phyloP scores from a whole-genome alignment of 2,329 filamentous ascomycete genomes.

The Epichloe uncinata region DNA sequence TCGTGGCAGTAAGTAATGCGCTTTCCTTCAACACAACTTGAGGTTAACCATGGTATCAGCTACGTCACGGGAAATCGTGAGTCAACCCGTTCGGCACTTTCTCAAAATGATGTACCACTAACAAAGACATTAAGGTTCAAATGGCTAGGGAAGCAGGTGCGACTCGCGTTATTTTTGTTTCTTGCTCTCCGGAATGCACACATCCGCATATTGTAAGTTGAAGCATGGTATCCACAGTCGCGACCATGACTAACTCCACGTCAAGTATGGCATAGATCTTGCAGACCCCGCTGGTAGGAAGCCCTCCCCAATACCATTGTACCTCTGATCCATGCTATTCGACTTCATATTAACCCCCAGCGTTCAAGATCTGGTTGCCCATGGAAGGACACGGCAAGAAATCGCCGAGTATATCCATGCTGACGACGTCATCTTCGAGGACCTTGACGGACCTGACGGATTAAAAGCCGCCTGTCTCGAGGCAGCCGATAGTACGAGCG shows the following conservation, averaged over 20 bases:
- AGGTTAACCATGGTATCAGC: constrained; percentile 18
- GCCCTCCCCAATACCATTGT: neutral
- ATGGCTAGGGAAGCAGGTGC: constrained; percentile 82
- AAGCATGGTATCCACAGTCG: neutral
- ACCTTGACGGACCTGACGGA: constrained; percentile 43
- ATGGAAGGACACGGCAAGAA: constrained; percentile 24
- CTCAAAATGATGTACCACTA: neutral
- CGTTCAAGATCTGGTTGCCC: constrained; percentile 26
- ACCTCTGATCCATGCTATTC: constrained; percentile 1
- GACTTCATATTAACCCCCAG: neutral
- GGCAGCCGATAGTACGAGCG: constrained; percentile 39
- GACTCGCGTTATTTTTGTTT: constrained; percentile 69
- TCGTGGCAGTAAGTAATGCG: constrained; percentile 30
- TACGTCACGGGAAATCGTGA: constrained; percentile 12
- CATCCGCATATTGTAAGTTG: constrained; percentile 74
- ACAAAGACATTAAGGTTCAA: constrained; percentile 14
- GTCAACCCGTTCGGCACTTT: neutral
- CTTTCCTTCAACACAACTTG: no score
- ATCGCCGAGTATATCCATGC: constrained; percentile 16
- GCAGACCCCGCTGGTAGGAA: constrained; percentile 19
- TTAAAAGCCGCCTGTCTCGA: constrained; percentile 69
- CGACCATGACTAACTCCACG: neutral
- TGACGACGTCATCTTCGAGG: constrained; percentile 21
- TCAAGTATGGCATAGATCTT: constrained; percentile 33
- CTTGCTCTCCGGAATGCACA: constrained; percentile 69